Percentiles rank a stretch among this genome's conserved stretches.
Evolutionary conservation across 768 basidiomycete genomes (phyloP).

Genomic region (Boletus huronensis): DNA sequence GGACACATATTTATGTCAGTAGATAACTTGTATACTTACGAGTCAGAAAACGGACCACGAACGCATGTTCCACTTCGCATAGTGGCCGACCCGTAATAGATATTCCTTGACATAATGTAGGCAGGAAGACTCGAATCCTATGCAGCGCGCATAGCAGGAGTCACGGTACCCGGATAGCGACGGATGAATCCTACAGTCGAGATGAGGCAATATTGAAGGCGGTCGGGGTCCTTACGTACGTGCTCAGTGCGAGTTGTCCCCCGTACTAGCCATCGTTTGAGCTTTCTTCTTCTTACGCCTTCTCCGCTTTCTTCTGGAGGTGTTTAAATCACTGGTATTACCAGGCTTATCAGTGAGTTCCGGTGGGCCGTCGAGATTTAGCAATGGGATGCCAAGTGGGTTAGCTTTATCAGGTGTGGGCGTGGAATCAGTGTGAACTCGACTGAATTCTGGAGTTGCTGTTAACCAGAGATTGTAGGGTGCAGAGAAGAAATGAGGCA

Average conservation of each 20-base stretch:
- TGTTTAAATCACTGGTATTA: slow-evolving; percentile 14
- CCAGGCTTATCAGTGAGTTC: slow-evolving; percentile 18
- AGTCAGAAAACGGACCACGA: not conserved
- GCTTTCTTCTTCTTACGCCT: slow-evolving; percentile 53
- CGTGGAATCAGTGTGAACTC: slow-evolving; percentile 1
- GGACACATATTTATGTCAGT: slow-evolving; percentile 20
- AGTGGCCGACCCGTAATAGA: not conserved
- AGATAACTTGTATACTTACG: slow-evolving; percentile 7
- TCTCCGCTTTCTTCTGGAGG: slow-evolving; percentile 52
- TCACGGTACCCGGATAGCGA: not conserved
- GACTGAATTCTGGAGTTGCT: slow-evolving; percentile 1
- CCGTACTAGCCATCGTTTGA: slow-evolving; percentile 24
- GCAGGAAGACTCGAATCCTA: not conserved
- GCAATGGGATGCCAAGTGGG: slow-evolving; percentile 36
- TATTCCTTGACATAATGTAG: not conserved
- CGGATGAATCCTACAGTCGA: not conserved
- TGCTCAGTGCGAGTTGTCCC: slow-evolving; percentile 11
- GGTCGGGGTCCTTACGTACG: slow-evolving; percentile 12
- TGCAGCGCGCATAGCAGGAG: not conserved
- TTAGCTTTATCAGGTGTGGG: slow-evolving; percentile 11
- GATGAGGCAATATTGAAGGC: not conserved
- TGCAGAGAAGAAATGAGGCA: slow-evolving; percentile 13
- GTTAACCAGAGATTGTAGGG: slow-evolving; percentile 14
- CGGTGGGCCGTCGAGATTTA: slow-evolving; percentile 56
- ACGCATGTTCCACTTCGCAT: not conserved